Evolutionary conservation across 257 asterid species (phyloP), one percentile per base, ranked within the genome.

Genomic region (Ballota nigra): DNA sequence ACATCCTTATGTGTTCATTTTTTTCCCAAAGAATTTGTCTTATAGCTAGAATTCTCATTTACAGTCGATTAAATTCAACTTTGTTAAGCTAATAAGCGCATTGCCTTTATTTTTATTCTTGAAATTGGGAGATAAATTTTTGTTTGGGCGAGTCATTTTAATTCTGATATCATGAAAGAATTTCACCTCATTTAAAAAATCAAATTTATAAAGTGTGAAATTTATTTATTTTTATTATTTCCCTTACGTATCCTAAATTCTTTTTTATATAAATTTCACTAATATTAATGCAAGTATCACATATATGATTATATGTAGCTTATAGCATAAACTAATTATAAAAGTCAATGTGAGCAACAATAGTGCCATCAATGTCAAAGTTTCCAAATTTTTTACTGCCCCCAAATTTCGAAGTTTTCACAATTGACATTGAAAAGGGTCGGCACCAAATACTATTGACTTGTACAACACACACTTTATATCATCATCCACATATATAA

Each of bases 371-470:
- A 12, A 36, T 55, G 31, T 51, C 18, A 33, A 19, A 10, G n/a
- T 13, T 36, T 41, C 58, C 75, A 58, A 58, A 63, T 26, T 41
- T 5, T n/a, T 36, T 36, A 29, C 28, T 59, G 8, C 29, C 36
- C 36, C 18, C n/a, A n/a, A 31, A 43, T 12, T 43, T 57, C 73
- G 40, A 61, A 49, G 15, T 59, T 53, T 67, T 67, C 59, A 75
- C 66, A 19, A 55, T 63, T 57, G 83, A 79, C 75, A 40, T 59
- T 36, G 63, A 52, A 36, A 29, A 7, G 55, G 88, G 97, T 76
- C 96, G 93, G 97, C 85, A 41, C 96, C 97, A 90, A 90, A 90
- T 86, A 65, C 73, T 8, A 15, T n/a, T 86, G 97, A 90, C 97
- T 83, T 88, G 68, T 52, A 68, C 60, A 59, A 63, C 59, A 22